Conservation (phyloP, 2,329 filamentous ascomycete genomes). For the Zopfia rhizophila region DNA sequence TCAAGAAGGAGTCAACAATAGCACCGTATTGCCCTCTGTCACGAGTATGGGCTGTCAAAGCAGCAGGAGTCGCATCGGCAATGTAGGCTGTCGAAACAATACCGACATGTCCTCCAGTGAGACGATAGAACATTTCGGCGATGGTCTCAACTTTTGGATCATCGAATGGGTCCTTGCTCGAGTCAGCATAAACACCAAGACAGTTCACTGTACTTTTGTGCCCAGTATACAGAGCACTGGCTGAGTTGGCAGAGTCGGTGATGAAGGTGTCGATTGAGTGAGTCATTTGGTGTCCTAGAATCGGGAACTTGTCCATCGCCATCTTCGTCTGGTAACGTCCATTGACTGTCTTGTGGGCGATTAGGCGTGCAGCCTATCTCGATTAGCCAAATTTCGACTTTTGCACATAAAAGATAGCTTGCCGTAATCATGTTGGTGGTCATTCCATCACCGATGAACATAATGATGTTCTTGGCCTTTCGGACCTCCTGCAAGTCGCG, state of each 20-base stretch:
- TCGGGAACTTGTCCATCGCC: constrained; percentile 83
- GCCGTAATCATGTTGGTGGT: constrained; percentile 78
- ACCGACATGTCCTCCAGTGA: constrained; percentile 69
- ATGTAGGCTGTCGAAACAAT: constrained; percentile 83
- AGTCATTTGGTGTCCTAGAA: constrained; percentile 89
- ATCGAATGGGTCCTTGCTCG: constrained; percentile 76
- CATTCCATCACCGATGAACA: constrained; percentile 81
- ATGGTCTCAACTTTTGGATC: constrained; percentile 90
- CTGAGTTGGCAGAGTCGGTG: constrained; percentile 87
- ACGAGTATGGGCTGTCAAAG: constrained; percentile 69
- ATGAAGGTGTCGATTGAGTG: constrained; percentile 88
- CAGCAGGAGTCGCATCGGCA: constrained; percentile 84
- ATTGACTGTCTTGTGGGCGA: constrained; percentile 85
- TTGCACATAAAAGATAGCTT: constrained; percentile 12
- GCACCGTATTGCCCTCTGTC: constrained; percentile 74
- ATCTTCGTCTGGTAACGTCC: constrained; percentile 82
- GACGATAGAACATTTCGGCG: constrained; percentile 78
- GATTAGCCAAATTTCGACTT: neutral
- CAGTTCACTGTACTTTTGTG: constrained; percentile 88
- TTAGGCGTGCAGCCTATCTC: constrained; percentile 73
- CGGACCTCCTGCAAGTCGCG: constrained; percentile 74
- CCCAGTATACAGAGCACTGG: constrained; percentile 81
- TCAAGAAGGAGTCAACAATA: constrained; percentile 79
- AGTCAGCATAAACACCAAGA: constrained; percentile 83
- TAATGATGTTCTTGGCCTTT: constrained; percentile 84